Evolutionary conservation across 2,329 filamentous ascomycete species (phyloP).

Genomic region (Pseudomassariella vexata): DNA sequence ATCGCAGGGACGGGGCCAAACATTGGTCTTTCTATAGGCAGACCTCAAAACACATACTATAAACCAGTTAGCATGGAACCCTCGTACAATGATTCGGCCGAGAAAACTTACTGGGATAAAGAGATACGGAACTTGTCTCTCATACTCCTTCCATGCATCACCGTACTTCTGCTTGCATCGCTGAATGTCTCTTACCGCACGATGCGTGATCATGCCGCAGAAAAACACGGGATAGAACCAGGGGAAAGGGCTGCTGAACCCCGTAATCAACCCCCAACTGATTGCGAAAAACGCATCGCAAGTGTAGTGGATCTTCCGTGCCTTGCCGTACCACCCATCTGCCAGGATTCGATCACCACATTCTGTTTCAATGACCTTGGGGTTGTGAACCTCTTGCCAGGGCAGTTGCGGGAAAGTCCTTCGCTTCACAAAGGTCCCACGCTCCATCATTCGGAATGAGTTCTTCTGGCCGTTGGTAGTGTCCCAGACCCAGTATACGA

Average conservation of each 20-base stretch:
- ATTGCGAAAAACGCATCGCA: conserved; percentile 44
- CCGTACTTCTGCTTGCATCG: conserved; percentile 75
- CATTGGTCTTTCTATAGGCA: background rate
- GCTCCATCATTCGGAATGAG: conserved; percentile 76
- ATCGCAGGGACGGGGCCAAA: background rate
- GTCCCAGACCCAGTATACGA: conserved; percentile 89
- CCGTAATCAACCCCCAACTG: conserved; percentile 46
- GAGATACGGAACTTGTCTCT: conserved; percentile 71
- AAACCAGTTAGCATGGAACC: background rate
- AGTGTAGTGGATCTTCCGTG: conserved; percentile 56
- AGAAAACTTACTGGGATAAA: conserved; percentile 53
- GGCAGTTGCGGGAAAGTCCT: conserved; percentile 87
- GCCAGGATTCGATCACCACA: conserved; percentile 72
- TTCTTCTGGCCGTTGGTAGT: conserved; percentile 93
- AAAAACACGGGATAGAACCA: conserved; percentile 91
- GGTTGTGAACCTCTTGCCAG: conserved; percentile 78
- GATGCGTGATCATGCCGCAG: conserved; percentile 71
- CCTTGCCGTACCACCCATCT: conserved; percentile 78
- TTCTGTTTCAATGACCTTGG: conserved; percentile 67
- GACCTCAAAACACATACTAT: conserved; percentile 7
- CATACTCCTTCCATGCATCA: conserved; percentile 76
- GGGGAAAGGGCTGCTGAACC: conserved; percentile 66
- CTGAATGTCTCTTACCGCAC: conserved; percentile 69
- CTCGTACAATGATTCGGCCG: conserved; percentile 17
- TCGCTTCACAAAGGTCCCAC: conserved; percentile 63